Conservation (phyloP, 345 rosid genomes). For the Bruguiera gymnorhiza region DNA sequence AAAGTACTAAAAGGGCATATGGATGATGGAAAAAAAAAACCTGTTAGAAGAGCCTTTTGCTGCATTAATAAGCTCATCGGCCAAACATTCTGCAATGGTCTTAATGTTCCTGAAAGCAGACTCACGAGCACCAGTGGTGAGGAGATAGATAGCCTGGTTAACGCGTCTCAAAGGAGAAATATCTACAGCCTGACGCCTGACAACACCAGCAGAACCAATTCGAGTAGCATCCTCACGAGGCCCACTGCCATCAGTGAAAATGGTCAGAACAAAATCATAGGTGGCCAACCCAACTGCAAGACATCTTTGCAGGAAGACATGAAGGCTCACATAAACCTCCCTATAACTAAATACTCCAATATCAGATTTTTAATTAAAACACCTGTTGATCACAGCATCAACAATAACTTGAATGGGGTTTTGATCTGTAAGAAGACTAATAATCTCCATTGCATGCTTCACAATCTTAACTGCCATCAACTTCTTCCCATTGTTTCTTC, state of each 20-base stretch:
- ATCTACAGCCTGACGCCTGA: slow-evolving; percentile 96
- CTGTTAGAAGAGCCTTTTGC: slow-evolving; percentile 98
- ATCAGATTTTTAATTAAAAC: too few species aligned
- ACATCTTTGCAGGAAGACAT: not conserved
- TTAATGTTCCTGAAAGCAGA: slow-evolving; percentile 90
- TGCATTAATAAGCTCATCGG: slow-evolving; percentile 96
- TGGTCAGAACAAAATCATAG: not conserved
- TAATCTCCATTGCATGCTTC: slow-evolving; percentile 92
- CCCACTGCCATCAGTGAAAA: slow-evolving; percentile 45
- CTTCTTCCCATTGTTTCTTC: slow-evolving; percentile 89
- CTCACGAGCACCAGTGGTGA: slow-evolving; percentile 94
- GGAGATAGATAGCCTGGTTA: slow-evolving; percentile 78
- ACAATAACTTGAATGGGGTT: slow-evolving; percentile 93
- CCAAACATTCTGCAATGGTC: slow-evolving; percentile 92
- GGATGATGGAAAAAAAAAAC: slow-evolving; percentile 21
- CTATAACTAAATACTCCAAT: not conserved
- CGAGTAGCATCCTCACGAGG: slow-evolving; percentile 97
- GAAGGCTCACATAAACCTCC: not conserved
- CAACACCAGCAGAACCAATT: slow-evolving; percentile 98
- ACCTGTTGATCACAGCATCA: slow-evolving; percentile 93
- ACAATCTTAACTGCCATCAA: slow-evolving; percentile 82
- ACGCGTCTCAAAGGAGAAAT: slow-evolving; percentile 91
- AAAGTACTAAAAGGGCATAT: not conserved
- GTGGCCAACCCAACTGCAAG: not conserved
- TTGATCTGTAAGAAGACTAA: slow-evolving; percentile 67